Conservation (phyloP, 176 grass and related monocot genomes). For the Oryza coarctata region DNA sequence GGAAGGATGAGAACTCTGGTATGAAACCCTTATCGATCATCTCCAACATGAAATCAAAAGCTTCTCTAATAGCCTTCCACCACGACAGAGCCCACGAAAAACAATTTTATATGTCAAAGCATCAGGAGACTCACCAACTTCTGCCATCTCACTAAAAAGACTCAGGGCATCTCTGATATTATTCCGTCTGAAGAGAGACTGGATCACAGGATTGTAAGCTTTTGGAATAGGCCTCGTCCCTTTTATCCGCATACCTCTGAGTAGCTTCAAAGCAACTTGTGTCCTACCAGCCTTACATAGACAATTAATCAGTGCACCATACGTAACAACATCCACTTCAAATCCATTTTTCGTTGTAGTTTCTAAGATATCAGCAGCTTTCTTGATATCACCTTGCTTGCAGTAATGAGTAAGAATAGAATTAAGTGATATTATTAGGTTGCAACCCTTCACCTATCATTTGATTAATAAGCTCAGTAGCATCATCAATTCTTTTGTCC, state of each 20-base stretch:
- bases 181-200: slow-evolving; percentile 63
- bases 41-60: slow-evolving; percentile 83
- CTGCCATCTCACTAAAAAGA: slow-evolving; percentile 85
- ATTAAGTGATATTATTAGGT: slow-evolving; percentile 86
- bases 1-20: slow-evolving; percentile 77
- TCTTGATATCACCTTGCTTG: slow-evolving; percentile 78
- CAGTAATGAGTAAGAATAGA: slow-evolving; percentile 91
- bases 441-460: slow-evolving; percentile 71
- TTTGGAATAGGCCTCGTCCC: slow-evolving; percentile 72
- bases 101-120: slow-evolving; percentile 75
- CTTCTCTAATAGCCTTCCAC: slow-evolving; percentile 81
- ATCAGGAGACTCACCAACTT: slow-evolving; percentile 78
- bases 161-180: slow-evolving; percentile 61
- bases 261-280: slow-evolving; percentile 76
- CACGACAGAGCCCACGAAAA: slow-evolving; percentile 70
- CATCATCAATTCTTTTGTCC: slow-evolving; percentile 67
- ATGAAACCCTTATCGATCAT: slow-evolving; percentile 72
- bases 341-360: slow-evolving; percentile 80
- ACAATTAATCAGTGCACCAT: slow-evolving; percentile 74
- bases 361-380: slow-evolving; percentile 75
- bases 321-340: slow-evolving; percentile 78
- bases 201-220: slow-evolving; percentile 80
- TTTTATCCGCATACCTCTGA: slow-evolving; percentile 74
- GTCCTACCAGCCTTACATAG: slow-evolving; percentile 85
- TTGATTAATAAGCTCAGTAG: slow-evolving; percentile 69